A percentile compares a stretch with the other conserved stretches of the same genome.
Evolutionary conservation across 208 protist genomes (phyloP).

Genomic region (Kentomonas sorsogonicus): DNA sequence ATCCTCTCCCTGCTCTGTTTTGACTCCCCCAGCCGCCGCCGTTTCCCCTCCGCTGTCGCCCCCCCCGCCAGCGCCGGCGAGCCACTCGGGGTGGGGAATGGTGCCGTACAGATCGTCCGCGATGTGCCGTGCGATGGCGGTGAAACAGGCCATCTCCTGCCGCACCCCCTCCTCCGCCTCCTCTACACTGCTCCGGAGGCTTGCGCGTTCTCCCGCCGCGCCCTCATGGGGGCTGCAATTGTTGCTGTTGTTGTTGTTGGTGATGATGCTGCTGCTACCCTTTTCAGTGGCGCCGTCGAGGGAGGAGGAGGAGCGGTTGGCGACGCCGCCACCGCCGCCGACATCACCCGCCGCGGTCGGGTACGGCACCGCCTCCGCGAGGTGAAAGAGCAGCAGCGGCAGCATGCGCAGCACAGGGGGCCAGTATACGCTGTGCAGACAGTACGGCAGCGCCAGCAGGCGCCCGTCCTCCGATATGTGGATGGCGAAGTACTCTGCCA

Average conservation of each 20-base stretch:
- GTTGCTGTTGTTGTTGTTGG: too few species aligned
- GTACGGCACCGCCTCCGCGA: conserved; percentile 70
- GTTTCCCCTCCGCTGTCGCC: conserved; percentile 7
- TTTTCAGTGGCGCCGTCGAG: not conserved
- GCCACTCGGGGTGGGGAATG: not conserved
- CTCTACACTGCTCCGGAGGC: conserved; percentile 9
- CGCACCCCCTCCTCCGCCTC: conserved; percentile 30
- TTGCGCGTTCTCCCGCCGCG: not conserved
- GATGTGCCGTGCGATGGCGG: conserved; percentile 54
- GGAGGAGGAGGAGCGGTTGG: not conserved
- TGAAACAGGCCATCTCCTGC: conserved; percentile 69
- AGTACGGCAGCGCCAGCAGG: conserved; percentile 47
- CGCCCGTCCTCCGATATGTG: conserved; percentile 40
- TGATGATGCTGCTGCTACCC: not conserved
- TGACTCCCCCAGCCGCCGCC: too few species aligned
- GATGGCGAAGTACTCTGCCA: conserved; percentile 79
- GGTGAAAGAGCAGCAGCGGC: conserved; percentile 54
- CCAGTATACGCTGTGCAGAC: conserved; percentile 59
- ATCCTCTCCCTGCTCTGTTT: too few species aligned
- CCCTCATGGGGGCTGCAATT: not conserved
- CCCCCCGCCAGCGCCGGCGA: not conserved
- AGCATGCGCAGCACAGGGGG: conserved; percentile 58
- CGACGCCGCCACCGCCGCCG: not conserved
- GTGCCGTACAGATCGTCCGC: conserved; percentile 66
- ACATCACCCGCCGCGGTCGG: too few species aligned